Conservation (phyloP, 805 yeast genomes). For the Nakazawaea ambrosiae region DNA sequence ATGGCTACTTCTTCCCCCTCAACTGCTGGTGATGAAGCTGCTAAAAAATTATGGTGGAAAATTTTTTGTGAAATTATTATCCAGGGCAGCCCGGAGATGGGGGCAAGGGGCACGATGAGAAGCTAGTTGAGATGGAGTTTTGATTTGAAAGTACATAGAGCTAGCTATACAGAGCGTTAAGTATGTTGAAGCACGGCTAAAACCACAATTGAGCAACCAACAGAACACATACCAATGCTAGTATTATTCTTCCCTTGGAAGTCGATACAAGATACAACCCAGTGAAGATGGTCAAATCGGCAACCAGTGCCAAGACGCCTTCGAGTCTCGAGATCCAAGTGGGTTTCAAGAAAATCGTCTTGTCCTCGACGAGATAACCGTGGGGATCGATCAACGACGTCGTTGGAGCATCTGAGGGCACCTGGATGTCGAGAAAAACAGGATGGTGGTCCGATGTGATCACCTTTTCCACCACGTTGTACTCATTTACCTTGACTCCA, state of each 20-base stretch:
- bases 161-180: too few relatives aligned
- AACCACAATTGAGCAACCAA: not conserved
- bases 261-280: constrained; percentile 4
- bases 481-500: constrained; percentile 26
- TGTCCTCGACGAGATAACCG: constrained; percentile 22
- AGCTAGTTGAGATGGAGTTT: too few relatives aligned
- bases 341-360: constrained; percentile 20
- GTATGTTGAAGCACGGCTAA: not conserved
- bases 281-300: constrained; percentile 1
- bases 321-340: constrained; percentile 1
- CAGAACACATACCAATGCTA: constrained; percentile 2
- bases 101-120: too few relatives aligned
- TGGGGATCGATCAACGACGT: constrained; percentile 16
- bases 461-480: constrained; percentile 41
- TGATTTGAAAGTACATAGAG: too few relatives aligned
- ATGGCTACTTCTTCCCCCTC: too few relatives aligned
- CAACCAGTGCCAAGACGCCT: not conserved
- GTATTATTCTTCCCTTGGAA: constrained; percentile 1
- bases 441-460: constrained; percentile 76
- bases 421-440: constrained; percentile 45
- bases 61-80: not conserved
- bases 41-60: not conserved
- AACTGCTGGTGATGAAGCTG: too few relatives aligned
- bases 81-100: too few relatives aligned
- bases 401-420: constrained; percentile 44